A percentile compares a stretch with the other conserved stretches of the same genome.
phyloP scores from a whole-genome alignment of 75 land plant genomes.

The Pinus tabuliformis region DNA sequence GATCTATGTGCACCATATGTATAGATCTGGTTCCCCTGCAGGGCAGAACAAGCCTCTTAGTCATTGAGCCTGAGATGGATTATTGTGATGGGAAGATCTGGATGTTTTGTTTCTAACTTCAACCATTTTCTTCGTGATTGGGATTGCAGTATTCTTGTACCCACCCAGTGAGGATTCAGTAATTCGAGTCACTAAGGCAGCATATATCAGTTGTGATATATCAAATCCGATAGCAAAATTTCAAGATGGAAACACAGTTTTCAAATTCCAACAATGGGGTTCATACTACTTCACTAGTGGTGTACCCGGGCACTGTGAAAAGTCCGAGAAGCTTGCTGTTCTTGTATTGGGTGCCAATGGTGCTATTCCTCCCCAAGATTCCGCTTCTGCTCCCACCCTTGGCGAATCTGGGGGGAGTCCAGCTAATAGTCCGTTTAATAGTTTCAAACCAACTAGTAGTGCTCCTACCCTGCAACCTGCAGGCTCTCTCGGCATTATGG shows the following conservation, averaged over 20 bases:
- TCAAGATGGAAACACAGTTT: conserved; percentile 61
- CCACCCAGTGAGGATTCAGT: conserved; percentile 79
- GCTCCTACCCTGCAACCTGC: background rate
- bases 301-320: conserved; percentile 43
- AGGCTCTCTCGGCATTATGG: background rate
- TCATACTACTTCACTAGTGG: conserved; percentile 63
- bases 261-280: conserved; percentile 43
- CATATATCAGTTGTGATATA: conserved; percentile 38
- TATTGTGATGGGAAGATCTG: no score
- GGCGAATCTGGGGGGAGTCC: conserved; percentile 2
- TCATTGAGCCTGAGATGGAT: no score
- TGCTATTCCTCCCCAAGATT: conserved; percentile 11
- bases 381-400: conserved; percentile 6
- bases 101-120: no score
- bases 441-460: background rate
- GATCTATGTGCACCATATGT: no score
- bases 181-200: conserved; percentile 45
- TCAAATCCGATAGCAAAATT: conserved; percentile 48
- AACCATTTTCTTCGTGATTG: background rate
- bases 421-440: background rate
- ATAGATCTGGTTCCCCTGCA: no score
- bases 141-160: conserved; percentile 55
- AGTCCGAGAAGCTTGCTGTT: conserved; percentile 52
- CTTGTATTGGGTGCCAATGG: conserved; percentile 29
- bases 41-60: no score